Base-by-base conservation (phyloP, 78 protist species). In the Dictyostelium intermedium region DNA sequence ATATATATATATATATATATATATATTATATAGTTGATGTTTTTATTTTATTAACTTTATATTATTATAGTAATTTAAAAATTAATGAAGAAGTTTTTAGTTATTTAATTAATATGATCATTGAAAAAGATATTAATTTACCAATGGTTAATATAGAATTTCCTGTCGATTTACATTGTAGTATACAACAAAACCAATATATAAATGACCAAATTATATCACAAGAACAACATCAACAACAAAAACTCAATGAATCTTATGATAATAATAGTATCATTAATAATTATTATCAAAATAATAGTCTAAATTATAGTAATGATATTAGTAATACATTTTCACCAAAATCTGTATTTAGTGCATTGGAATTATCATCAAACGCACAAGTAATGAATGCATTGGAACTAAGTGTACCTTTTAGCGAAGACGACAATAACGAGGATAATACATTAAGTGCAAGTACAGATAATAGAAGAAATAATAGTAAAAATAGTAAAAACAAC, bases 171-270 rank as follows among this genome's bases (percentile, higher is more conserved):
- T n/a, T 43, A 23, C n/a, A 77, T 23, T 18, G 25, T 13, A 41
- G 60, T 77, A n/a, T 47, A 11, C 56, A 78, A 41, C 45, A 78
- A 78, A 41, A n/a, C 25, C 50, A 78, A 78, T 78, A 78, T 78
- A 20, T 34, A 27, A 27, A 78, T 6, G 60, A 41, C 4, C 60
- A 34, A 41, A 3, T 27, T 25, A 14, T 20, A 25, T 37, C n/a
- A 1, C 27, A 16, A 16, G 45, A 76, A 37, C 18, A 77, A 41
- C 5, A 41, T 41, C 27, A 76, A 8, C 27, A 74, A 39, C 39
- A 20, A 20, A 16, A 72, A 30, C 32, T 50, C 16, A 16, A 50
- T 50, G 61, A 50, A 50, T 16, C 25, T 2, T n/a, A n/a, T 61
- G 32, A 61, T n/a, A 61, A 61, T 61, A 61, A 14, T 61, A 61